phyloP scores from a whole-genome alignment of 176 grass and related monocot genomes.

The Ananas comosus region DNA sequence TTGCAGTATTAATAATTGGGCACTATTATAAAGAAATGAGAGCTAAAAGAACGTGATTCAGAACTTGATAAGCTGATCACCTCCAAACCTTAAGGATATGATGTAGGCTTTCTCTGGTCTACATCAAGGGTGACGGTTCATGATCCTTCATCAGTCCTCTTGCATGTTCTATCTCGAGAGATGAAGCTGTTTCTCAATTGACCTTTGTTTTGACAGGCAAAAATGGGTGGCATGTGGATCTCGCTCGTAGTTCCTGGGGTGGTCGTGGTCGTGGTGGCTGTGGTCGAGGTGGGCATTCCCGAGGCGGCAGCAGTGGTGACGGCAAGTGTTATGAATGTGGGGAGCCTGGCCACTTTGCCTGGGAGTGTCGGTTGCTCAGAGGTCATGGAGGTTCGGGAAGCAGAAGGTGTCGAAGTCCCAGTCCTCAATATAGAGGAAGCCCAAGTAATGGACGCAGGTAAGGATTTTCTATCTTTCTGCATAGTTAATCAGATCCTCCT shows the following conservation, averaged over 20 bases:
- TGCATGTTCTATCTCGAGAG: background rate
- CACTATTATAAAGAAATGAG: background rate
- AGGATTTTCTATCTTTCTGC: background rate
- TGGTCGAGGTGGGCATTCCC: background rate
- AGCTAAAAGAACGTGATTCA: background rate
- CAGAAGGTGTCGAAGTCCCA: conserved; percentile 16
- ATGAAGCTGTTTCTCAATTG: background rate
- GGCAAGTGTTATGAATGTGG: conserved; percentile 25
- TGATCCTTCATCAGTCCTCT: too few species aligned
- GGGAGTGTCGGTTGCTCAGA: conserved; percentile 11
- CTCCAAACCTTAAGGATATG: background rate
- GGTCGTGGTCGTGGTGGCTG: conserved; percentile 8
- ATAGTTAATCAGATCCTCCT: background rate
- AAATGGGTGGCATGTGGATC: conserved; percentile 23
- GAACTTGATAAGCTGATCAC: background rate
- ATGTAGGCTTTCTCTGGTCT: background rate
- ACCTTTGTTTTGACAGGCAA: conserved; percentile 7
- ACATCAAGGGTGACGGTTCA: too few species aligned
- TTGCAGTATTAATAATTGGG: background rate
- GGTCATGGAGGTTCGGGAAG: conserved; percentile 15
- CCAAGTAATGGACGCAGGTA: conserved; percentile 24
- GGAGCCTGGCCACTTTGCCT: conserved; percentile 23
- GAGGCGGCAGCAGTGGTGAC: conserved; percentile 2
- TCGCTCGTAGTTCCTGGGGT: conserved; percentile 15
- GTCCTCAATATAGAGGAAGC: conserved; percentile 13